phyloP scores from a whole-genome alignment of 139 green algal genomes.

The Zygnema cylindricum region DNA sequence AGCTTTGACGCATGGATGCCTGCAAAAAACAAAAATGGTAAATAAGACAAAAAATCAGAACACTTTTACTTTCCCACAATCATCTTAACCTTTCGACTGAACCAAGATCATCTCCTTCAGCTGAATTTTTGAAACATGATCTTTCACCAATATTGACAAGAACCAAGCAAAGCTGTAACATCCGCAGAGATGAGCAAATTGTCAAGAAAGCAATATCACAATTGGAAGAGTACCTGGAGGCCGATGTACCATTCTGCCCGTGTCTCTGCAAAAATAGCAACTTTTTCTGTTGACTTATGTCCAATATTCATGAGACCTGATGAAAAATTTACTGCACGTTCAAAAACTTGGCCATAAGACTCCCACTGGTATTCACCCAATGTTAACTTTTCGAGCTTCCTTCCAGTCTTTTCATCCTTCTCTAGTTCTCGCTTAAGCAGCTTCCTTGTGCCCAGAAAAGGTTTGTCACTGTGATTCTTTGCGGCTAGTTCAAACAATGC shows the following conservation, averaged over 20 bases:
- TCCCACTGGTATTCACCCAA: slow-evolving; percentile 42
- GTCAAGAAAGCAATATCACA: no score
- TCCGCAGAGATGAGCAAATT: no score
- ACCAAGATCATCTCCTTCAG: no score
- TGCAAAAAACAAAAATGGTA: slow-evolving; percentile 4
- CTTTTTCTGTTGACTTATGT: slow-evolving; percentile 14
- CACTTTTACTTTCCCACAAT: no score
- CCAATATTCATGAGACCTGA: slow-evolving; percentile 31
- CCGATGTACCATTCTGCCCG: slow-evolving; percentile 27
- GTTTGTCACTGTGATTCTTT: neutral
- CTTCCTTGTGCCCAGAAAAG: slow-evolving; percentile 30
- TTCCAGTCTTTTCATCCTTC: slow-evolving; percentile 24
- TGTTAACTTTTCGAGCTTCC: slow-evolving; percentile 26
- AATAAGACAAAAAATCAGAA: no score
- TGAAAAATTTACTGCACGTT: slow-evolving; percentile 15
- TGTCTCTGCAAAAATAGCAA: slow-evolving; percentile 47
- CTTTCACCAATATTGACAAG: no score
- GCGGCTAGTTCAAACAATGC: slow-evolving; percentile 24
- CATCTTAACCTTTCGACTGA: no score
- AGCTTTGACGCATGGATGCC: slow-evolving; percentile 42
- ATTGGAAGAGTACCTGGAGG: slow-evolving; percentile 37
- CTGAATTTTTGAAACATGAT: no score
- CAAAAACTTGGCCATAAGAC: neutral
- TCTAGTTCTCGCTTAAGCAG: neutral
- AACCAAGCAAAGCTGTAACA: no score